phyloP scores from a whole-genome alignment of 2,329 filamentous ascomycete species.

The Elsinoe necatrix region DNA sequence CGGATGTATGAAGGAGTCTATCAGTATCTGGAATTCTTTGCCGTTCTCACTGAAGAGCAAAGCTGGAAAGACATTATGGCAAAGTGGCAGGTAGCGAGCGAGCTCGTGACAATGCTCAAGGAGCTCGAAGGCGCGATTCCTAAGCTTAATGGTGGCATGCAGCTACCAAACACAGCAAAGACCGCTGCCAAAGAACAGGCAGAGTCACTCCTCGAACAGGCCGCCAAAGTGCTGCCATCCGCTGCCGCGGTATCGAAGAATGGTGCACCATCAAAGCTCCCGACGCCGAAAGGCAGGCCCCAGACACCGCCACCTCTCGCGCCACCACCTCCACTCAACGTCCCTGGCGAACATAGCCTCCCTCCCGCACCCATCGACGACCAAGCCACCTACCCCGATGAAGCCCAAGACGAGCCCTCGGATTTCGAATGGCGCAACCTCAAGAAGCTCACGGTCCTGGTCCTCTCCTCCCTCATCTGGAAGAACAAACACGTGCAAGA shows the following conservation, averaged over 20 bases:
- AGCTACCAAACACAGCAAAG: slow-evolving; percentile 3
- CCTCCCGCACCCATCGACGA: slow-evolving; percentile 25
- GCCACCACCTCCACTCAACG: slow-evolving; percentile 9
- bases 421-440: slow-evolving; percentile 71
- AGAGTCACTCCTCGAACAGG: slow-evolving; percentile 4
- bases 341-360: slow-evolving; percentile 1
- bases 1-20: slow-evolving; percentile 89
- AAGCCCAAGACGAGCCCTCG: slow-evolving; percentile 52
- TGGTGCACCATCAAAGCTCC: not conserved
- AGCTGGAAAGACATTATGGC: slow-evolving; percentile 78
- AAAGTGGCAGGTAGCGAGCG: slow-evolving; percentile 85
- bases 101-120: slow-evolving; percentile 77
- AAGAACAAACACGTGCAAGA: slow-evolving; percentile 77
- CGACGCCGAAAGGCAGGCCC: not conserved
- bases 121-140: slow-evolving; percentile 82
- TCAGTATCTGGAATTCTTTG: slow-evolving; percentile 90
- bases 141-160: slow-evolving; percentile 53
- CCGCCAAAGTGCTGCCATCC: slow-evolving; percentile 4
- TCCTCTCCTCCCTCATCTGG: slow-evolving; percentile 81
- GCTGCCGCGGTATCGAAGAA: not conserved
- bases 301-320: slow-evolving; percentile 3
- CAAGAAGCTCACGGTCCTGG: slow-evolving; percentile 86
- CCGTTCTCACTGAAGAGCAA: slow-evolving; percentile 75
- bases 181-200: not conserved
- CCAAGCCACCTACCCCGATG: slow-evolving; percentile 33